These are phyloP conservation scores for Epichloe brachyelytri DNA, from an alignment of 2,329 filamentous ascomycete genomes.

Conservation along the genomic window DNA sequence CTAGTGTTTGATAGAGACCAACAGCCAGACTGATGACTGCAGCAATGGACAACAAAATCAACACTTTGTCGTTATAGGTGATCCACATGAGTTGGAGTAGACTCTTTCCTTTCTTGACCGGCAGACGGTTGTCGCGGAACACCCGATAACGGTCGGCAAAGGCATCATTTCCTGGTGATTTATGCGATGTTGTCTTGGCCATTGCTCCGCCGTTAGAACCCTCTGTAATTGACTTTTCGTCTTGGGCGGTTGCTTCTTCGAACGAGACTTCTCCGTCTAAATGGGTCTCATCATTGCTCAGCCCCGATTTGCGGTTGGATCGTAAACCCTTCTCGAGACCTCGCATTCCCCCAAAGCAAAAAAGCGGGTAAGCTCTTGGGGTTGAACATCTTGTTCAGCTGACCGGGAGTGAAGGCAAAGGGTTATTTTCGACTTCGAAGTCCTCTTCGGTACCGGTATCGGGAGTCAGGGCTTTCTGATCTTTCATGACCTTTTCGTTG, in stretches of 20 bases:
- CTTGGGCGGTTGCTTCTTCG: slow-evolving; percentile 46
- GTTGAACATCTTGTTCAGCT: slow-evolving; percentile 77
- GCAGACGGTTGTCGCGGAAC: slow-evolving; percentile 59
- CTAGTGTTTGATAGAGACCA: slow-evolving; percentile 64
- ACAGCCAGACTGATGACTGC: slow-evolving; percentile 62
- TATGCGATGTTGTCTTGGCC: slow-evolving; percentile 3
- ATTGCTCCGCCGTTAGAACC: slow-evolving; percentile 8
- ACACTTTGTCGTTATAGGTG: slow-evolving; percentile 72
- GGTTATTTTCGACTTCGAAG: slow-evolving; percentile 65
- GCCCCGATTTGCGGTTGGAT: slow-evolving; percentile 56
- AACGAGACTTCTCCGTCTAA: slow-evolving; percentile 58
- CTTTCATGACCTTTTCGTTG: slow-evolving; percentile 46
- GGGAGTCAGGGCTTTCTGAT: slow-evolving; percentile 57
- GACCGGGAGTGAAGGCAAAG: slow-evolving; percentile 74
- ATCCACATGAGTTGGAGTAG: slow-evolving; percentile 67
- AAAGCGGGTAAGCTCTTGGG: slow-evolving; percentile 79
- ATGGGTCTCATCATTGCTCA: slow-evolving; percentile 62
- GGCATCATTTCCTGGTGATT: slow-evolving; percentile 14
- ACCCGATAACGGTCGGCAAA: slow-evolving; percentile 57
- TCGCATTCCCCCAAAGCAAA: slow-evolving; percentile 68
- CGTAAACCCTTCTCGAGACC: slow-evolving; percentile 72
- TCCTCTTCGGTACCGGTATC: slow-evolving; percentile 65
- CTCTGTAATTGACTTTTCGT: slow-evolving; percentile 22
- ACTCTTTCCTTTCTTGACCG: slow-evolving; percentile 62
- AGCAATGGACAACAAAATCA: slow-evolving; percentile 58